Conservation (phyloP, 2,329 filamentous ascomycete genomes). For the Tolypocladium tundrense region DNA sequence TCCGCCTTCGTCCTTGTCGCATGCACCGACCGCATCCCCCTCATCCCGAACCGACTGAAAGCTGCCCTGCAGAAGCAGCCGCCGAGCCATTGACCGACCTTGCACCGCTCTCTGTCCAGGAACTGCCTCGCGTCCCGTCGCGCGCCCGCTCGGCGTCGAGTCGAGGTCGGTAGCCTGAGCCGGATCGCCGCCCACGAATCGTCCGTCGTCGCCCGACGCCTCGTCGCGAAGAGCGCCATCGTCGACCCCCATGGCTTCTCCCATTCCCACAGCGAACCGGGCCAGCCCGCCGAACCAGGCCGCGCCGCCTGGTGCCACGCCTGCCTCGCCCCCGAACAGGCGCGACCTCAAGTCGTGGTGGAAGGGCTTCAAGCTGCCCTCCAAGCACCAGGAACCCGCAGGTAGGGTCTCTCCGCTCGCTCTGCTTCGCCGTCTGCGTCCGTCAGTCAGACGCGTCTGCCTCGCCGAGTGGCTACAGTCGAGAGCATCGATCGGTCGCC, state of each 20-base stretch:
- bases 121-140: neutral
- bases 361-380: conserved; percentile 78
- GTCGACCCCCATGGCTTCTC: conserved; percentile 21
- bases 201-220: conserved; percentile 6
- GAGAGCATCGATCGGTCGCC: neutral
- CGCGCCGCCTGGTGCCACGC: conserved; percentile 22
- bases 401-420: conserved; percentile 28
- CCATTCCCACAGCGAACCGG: conserved; percentile 21
- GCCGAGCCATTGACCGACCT: neutral
- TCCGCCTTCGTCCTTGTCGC: neutral
- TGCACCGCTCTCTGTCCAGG: neutral
- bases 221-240: neutral
- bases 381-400: conserved; percentile 44
- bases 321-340: conserved; percentile 67
- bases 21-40: neutral
- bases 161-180: neutral
- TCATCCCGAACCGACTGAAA: neutral
- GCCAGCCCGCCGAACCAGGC: conserved; percentile 18
- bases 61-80: neutral
- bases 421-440: neutral
- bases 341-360: conserved; percentile 93
- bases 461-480: neutral
- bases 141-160: neutral
- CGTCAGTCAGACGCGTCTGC: neutral
- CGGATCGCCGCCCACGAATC: neutral